phyloP scores from a whole-genome alignment of 441 rosid genomes.

The Erodium trifolium region DNA sequence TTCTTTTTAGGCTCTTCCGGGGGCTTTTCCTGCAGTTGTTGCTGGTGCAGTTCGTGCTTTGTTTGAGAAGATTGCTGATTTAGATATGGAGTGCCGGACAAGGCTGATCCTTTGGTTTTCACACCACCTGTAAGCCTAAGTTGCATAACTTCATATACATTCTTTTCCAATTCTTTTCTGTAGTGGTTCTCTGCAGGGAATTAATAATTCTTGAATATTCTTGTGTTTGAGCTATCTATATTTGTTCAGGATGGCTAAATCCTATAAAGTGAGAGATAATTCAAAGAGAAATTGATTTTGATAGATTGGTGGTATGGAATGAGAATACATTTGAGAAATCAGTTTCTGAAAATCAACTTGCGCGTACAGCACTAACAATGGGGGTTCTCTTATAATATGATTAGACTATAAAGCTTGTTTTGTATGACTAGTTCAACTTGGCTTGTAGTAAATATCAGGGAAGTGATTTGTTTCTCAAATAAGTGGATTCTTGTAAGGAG shows the following conservation, averaged over 20 bases:
- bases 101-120: slow-evolving; percentile 98
- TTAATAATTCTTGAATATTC: no score
- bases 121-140: slow-evolving; percentile 83
- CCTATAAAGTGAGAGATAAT: not conserved
- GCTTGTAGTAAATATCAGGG: no score
- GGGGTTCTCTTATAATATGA: no score
- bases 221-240: no score
- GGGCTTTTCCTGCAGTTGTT: slow-evolving; percentile 99
- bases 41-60: slow-evolving; percentile 98
- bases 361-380: not conserved
- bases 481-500: no score
- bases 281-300: no score
- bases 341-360: not conserved
- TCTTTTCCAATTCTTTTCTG: not conserved
- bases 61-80: slow-evolving; percentile 85
- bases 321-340: no score
- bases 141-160: not conserved
- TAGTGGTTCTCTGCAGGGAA: no score
- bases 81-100: slow-evolving; percentile 94
- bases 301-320: no score
- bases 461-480: no score
- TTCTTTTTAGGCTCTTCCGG: slow-evolving; percentile 88
- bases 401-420: no score
- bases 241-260: not conserved
- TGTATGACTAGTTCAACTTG: no score